A percentile compares a stretch with the other conserved stretches of the same genome.
Evolutionary conservation across 768 basidiomycete species (phyloP).

Genomic region (Crassisporium funariophilum): DNA sequence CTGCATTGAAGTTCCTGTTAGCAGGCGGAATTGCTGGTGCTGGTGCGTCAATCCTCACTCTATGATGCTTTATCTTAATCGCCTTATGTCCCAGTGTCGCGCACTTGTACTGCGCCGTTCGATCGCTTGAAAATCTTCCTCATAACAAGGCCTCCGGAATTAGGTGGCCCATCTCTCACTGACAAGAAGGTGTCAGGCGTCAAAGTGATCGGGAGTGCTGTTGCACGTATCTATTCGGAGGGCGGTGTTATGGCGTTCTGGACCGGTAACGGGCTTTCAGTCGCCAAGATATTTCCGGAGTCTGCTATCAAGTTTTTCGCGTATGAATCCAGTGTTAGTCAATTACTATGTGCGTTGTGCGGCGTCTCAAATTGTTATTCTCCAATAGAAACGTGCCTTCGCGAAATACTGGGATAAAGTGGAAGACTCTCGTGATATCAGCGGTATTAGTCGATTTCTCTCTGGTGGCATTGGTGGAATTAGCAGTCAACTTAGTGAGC

Average conservation of each 20-base stretch:
- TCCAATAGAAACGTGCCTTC: conserved; percentile 85
- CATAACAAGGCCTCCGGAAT: conserved; percentile 84
- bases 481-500: conserved; percentile 83
- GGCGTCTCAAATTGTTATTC: not conserved
- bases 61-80: conserved; percentile 1
- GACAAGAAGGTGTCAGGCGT: conserved; percentile 49
- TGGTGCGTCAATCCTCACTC: conserved; percentile 55
- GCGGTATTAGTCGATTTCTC: conserved; percentile 88
- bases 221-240: conserved; percentile 83
- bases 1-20: conserved; percentile 85
- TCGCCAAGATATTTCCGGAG: conserved; percentile 95
- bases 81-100: conserved; percentile 65
- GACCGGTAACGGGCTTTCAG: conserved; percentile 96
- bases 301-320: conserved; percentile 98
- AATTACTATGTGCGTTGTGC: conserved; percentile 13
- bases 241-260: conserved; percentile 92
- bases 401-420: conserved; percentile 91
- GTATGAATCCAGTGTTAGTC: conserved; percentile 88
- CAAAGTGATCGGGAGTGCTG: conserved; percentile 69
- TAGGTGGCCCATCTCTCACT: conserved; percentile 54
- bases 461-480: conserved; percentile 98
- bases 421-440: conserved; percentile 85
- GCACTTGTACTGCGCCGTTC: conserved; percentile 96
- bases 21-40: conserved; percentile 96
- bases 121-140: conserved; percentile 96